These are phyloP conservation scores for Eremochloa ophiuroides DNA, from an alignment of 176 grass and related monocot genomes.

Conservation along the genomic window DNA sequence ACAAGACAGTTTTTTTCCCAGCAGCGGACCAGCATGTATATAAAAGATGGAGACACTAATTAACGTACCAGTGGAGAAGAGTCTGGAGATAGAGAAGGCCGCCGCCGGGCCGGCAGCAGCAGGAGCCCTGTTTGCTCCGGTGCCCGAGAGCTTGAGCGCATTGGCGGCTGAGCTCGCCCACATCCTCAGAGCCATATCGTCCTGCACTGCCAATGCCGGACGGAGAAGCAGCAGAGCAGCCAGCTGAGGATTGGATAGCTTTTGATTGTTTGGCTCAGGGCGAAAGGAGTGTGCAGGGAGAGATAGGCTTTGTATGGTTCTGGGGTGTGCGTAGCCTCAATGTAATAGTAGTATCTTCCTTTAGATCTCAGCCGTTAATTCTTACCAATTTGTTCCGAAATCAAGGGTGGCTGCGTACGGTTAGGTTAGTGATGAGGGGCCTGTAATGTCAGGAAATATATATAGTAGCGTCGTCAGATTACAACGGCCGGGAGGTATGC, in stretches of 20 bases:
- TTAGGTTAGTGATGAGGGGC: too few relatives aligned
- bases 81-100: constrained; percentile 5
- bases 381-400: constrained; percentile 7
- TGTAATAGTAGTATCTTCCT: constrained; percentile 17
- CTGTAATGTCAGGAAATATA: too few relatives aligned
- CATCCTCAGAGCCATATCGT: constrained; percentile 36
- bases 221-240: too few relatives aligned
- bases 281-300: neutral
- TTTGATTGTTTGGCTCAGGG: neutral
- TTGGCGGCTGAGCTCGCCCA: constrained; percentile 69
- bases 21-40: neutral
- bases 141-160: constrained; percentile 50
- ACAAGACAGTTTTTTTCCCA: neutral
- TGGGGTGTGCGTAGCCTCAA: constrained; percentile 10
- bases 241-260: neutral
- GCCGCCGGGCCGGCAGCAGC: neutral
- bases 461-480: too few relatives aligned
- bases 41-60: neutral
- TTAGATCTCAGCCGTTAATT: constrained; percentile 1
- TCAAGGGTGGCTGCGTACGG: neutral
- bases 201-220: neutral
- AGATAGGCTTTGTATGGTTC: neutral
- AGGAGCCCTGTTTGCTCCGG: neutral
- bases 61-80: neutral
- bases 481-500: too few relatives aligned